Percentiles rank a stretch among this genome's conserved stretches.
phyloP scores from a whole-genome alignment of 805 yeast genomes.

The Saccharomycopsis synnaedendra region DNA sequence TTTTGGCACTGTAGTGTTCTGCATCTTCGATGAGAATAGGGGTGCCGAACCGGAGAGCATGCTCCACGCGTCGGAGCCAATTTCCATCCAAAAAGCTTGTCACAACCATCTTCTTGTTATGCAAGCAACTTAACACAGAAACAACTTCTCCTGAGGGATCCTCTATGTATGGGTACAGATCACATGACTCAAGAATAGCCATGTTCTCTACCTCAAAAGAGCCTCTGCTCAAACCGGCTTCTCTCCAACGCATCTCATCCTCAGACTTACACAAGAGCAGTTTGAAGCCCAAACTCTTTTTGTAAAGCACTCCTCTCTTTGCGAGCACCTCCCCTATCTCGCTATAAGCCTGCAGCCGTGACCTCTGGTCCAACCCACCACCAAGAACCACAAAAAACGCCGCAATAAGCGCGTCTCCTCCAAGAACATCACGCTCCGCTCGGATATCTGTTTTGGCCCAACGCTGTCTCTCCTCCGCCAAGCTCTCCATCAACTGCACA shows the following conservation, averaged over 20 bases:
- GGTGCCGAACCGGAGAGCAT: conserved; percentile 78
- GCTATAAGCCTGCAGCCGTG: conserved; percentile 27
- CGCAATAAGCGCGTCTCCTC: conserved; percentile 56
- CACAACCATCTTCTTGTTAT: conserved; percentile 30
- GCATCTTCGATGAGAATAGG: conserved; percentile 64
- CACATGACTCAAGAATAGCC: conserved; percentile 30
- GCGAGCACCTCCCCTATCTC: conserved; percentile 28
- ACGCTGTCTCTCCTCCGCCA: conserved; percentile 56
- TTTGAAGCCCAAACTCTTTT: conserved; percentile 24
- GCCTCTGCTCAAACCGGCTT: conserved; percentile 44
- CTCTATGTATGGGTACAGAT: conserved; percentile 45
- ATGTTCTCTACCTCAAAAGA: conserved; percentile 55
- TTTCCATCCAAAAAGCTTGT: conserved; percentile 67
- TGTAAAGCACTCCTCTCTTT: conserved; percentile 28
- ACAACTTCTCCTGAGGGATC: conserved; percentile 55
- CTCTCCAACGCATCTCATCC: conserved; percentile 40
- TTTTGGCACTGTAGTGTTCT: conserved; percentile 67
- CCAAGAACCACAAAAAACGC: conserved; percentile 52
- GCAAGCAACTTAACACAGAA: conserved; percentile 27
- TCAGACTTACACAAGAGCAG: conserved; percentile 29
- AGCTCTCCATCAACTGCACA: conserved; percentile 43
- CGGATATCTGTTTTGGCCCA: conserved; percentile 54
- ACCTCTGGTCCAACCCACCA: conserved; percentile 44
- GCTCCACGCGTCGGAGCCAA: conserved; percentile 59
- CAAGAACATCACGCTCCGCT: conserved; percentile 30